Percentiles rank a stretch among this genome's conserved stretches.
Evolutionary conservation across 345 rosid genomes (phyloP).

Genomic region (Eucalyptus pumila): DNA sequence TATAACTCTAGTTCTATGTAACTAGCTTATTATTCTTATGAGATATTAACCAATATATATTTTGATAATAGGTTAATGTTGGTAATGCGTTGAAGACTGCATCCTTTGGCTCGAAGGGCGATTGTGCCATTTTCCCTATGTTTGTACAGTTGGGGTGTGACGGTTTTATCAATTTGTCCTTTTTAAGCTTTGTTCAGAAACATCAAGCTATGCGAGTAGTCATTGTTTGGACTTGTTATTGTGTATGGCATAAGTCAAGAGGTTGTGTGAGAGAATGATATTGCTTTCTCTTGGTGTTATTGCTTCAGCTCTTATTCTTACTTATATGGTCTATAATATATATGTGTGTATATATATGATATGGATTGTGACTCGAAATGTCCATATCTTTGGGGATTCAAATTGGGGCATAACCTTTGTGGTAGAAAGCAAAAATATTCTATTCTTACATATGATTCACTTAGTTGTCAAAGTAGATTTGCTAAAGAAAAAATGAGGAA

Average conservation of each 20-base stretch:
- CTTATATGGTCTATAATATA: background rate
- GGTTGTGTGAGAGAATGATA: background rate
- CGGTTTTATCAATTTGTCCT: background rate
- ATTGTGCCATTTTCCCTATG: background rate
- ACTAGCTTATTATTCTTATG: background rate
- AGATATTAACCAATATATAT: too few relatives aligned
- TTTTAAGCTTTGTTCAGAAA: background rate
- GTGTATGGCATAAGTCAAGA: background rate
- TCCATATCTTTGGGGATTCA: background rate
- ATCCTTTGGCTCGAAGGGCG: background rate
- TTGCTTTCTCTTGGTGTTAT: background rate
- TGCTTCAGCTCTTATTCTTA: background rate
- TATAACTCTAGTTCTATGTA: too few relatives aligned
- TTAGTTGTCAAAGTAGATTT: background rate
- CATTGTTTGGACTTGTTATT: background rate
- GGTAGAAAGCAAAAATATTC: background rate
- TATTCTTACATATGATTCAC: background rate
- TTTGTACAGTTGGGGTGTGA: background rate
- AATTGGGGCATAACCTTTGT: background rate
- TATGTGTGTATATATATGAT: background rate
- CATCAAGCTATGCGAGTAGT: background rate
- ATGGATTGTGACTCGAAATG: background rate
- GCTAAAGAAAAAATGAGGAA: background rate
- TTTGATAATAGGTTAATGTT: too few relatives aligned
- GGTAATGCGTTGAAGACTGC: background rate